Base-by-base conservation (phyloP, 2,329 filamentous ascomycete genomes). In the Podosphaera aphanis region DNA sequence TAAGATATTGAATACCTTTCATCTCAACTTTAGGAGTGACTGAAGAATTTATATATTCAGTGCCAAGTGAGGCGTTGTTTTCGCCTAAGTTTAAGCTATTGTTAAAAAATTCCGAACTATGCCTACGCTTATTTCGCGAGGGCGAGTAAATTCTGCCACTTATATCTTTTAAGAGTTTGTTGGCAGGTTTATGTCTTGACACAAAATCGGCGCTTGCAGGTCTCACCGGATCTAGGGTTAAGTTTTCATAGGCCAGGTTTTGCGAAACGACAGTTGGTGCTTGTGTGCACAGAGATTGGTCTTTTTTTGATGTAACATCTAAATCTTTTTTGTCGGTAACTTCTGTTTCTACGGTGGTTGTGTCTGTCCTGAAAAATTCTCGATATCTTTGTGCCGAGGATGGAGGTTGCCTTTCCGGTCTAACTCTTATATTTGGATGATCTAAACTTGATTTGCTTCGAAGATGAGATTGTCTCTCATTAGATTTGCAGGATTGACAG, bases 111-210 rank as follows among this genome's bases (percentile, higher is more conserved):
- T 29, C 25, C 11, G 25, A 29, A 11, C 25, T 29, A 11, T 29
- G 11, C 11, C 25, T 29, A 29, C 11, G 5, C 25, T 29, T 29
- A 11, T 29, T 29, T 6, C 25, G 25, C 5, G 25, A 29, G 11
- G 5, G 25, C 6, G 25, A 5, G 25, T 29, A 11, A 38, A 70
- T 59, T 46, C 64, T 63, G 45, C 62, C 64, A 2, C 68, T 65
- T 44, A 71, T 60, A 15, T 69, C 67, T 50, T 69, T 71, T 50
- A 74, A 67, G n/a, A 73, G 56, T 18, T 59, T 64, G 10, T 63
- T 67, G 47, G 61, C 63, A 13, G 56, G 51, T 41, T 50, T 52
- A 10, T 11, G 5, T 29, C 11, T 29, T 29, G 25, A 29, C 25
- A 11, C 25, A 29, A 29, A 11, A 5, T 11, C 25, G 11, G 5